Base-by-base conservation (phyloP, 768 basidiomycete species). In the Hirschioporus abietinus region DNA sequence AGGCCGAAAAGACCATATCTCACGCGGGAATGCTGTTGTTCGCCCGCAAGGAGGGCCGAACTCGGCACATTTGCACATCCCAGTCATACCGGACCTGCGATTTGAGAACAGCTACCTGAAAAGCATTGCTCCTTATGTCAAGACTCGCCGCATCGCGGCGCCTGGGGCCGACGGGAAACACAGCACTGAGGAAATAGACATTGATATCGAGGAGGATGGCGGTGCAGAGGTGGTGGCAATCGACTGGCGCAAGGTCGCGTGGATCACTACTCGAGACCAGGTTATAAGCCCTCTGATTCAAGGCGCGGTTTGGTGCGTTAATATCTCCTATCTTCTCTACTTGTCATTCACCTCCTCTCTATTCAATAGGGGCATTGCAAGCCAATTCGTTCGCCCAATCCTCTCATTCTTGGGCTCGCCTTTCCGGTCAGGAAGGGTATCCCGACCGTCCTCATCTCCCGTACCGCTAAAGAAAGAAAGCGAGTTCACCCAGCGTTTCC, bases 101-200 rank as follows among this genome's bases (percentile, higher is more conserved):
- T 91, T 91, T 78, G 91, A 92, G 72, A 82, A 85, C 66, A 87
- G 84, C 63, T 93, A 90, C 74, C 68, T 91, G 66, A 82, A 81
- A 68, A 89, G 86, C 69, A 81, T 91, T 68, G 80, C 77, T 26
- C 79, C 80, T 8, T 86, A 81, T 71, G 76, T 87, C 63, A 79
- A 83, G 63, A 71, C 88, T 62, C 76, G 75, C 52, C 68, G 62
- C 10, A 27, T 61, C 2, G 24, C 26, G 24, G 24, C 27, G 24
- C 36, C 20, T 64, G 63, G 30, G 25, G 24, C 60, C 30, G 76
- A 75, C 68, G 75, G 68, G 65, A 78, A 72, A 75, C 79, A 69
- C 63, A 76, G 66, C 67, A 77, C 60, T 69, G 73, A 65, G 63
- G 66, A 62, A 60, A 71, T 61, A 64, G 71, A 63, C 18, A 69